Conservation (phyloP, 1,139 yeast genomes). For the Yamadazyma songkhlaensis region DNA sequence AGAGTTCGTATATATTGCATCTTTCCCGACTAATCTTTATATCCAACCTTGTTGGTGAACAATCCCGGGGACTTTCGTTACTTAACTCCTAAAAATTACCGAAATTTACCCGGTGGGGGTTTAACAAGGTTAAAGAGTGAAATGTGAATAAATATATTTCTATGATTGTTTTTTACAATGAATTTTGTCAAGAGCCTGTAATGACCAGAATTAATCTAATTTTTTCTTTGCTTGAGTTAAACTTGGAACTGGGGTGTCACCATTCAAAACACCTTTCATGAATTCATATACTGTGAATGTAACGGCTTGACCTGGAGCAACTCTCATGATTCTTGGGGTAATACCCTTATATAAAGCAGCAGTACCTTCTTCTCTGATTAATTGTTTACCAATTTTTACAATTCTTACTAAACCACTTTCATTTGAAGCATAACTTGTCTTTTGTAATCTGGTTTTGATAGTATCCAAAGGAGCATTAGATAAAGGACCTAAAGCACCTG, state of each 20-base stretch:
- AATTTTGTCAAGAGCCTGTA: neutral
- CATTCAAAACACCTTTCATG: constrained; percentile 66
- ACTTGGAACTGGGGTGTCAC: constrained; percentile 26
- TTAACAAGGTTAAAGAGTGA: neutral
- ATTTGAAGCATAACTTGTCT: constrained; percentile 70
- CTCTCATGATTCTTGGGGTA: constrained; percentile 98
- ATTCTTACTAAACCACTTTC: constrained; percentile 78
- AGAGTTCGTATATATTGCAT: too few species aligned
- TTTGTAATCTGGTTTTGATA: constrained; percentile 94
- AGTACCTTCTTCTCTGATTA: constrained; percentile 86
- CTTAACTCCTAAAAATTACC: too few species aligned
- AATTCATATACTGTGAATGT: constrained; percentile 95
- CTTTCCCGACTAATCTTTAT: too few species aligned
- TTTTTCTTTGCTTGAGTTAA: constrained; percentile 15
- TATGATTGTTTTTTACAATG: constrained; percentile 1
- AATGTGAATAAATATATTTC: constrained; percentile 2
- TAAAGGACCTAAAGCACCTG: constrained; percentile 97
- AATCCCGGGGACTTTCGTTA: too few species aligned
- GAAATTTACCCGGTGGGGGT: too few species aligned
- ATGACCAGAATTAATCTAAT: constrained; percentile 12
- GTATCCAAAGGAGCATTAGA: constrained; percentile 98
- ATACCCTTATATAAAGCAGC: constrained; percentile 92
- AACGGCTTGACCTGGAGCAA: constrained; percentile 99
- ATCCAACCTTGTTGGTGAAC: too few species aligned
- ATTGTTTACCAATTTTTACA: constrained; percentile 72